Percentiles rank a stretch among this genome's conserved stretches.
These are phyloP conservation scores for Argentina anserina DNA, from an alignment of 306 rosid species.

Conservation along the genomic window DNA sequence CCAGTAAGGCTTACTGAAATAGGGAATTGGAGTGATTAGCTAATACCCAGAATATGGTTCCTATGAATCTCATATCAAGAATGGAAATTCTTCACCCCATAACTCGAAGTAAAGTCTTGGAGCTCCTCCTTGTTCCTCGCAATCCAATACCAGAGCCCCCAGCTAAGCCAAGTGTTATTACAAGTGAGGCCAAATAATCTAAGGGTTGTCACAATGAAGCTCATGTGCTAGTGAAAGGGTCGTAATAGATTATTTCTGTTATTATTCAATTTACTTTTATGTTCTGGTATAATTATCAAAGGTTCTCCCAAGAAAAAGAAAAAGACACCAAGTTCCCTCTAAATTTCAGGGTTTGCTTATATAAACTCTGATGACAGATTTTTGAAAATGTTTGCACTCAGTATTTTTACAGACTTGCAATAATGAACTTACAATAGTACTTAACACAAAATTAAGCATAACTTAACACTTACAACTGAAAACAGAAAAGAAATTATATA, in stretches of 20 bases:
- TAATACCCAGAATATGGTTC: neutral
- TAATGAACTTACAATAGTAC: neutral
- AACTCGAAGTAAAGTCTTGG: neutral
- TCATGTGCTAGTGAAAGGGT: neutral
- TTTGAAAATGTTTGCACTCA: neutral
- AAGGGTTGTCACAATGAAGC: neutral
- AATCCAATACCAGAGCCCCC: neutral
- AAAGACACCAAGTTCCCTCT: neutral
- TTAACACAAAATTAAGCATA: neutral
- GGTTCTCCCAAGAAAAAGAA: neutral
- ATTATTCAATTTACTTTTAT: neutral
- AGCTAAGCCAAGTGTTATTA: neutral
- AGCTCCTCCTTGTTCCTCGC: neutral
- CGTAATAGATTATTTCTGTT: neutral
- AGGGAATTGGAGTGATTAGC: neutral
- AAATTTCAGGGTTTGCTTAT: neutral
- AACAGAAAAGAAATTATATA: neutral
- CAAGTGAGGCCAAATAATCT: neutral
- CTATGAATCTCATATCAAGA: neutral
- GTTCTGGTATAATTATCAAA: neutral
- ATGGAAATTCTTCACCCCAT: neutral
- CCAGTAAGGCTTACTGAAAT: neutral
- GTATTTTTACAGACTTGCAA: neutral
- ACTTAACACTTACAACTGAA: neutral
- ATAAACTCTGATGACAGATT: neutral